Evolutionary conservation across 1,284 basidiomycete genomes (phyloP), one percentile per base, ranked within the genome.

Genomic region (Tilletiopsis washingtonensis): DNA sequence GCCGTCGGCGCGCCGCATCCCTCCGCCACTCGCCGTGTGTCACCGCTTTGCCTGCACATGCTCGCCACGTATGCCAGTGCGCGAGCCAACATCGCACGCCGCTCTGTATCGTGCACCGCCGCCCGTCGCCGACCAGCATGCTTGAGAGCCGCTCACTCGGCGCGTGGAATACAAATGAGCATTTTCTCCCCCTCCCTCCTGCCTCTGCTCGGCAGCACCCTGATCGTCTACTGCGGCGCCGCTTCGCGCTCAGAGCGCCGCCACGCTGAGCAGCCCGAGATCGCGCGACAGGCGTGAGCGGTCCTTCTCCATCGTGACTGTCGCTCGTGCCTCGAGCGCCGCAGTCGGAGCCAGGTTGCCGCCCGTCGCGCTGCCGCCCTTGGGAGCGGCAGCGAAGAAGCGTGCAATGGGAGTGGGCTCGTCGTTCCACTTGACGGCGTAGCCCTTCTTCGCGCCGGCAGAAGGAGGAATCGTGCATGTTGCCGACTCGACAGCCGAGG

Each of bases 401-500:
- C 51, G 61, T 5, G 56, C 57, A 40, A 62, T 62, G 17, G 57
- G 41, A 0, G 53, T 52, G 20, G 58, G 61, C 20, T 65, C 56
- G 48, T 65, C 61, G 49, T 53, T 59, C 62, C 62, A 65, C 40
- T 52, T 56, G 42, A 63, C 55, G 23, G 53, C 57, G 44, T 59
- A 61, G 12, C 20, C 27, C 4, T 23, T 24, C 1, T 27, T 12
- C 20, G 41, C 23, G 2, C 42, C 15, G 5, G 41, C 26, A 4
- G 42, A 1, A 3, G 20, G 21, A 19, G 44, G 27, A 3, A 42
- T n/a, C 14, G 48, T 20, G 12, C 32, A 2, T 19, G 39, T 11
- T 21, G 43, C 4, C 3, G 26, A 27, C 23, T 34, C 29, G 9
- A 9, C 29, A 34, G 43, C 38, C 42, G 51, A 32, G 11, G 49